Percentiles rank a stretch among this genome's conserved stretches.
Evolutionary conservation across 192 early-diverging fungal species (phyloP).

Genomic region (Coemansia erecta): DNA sequence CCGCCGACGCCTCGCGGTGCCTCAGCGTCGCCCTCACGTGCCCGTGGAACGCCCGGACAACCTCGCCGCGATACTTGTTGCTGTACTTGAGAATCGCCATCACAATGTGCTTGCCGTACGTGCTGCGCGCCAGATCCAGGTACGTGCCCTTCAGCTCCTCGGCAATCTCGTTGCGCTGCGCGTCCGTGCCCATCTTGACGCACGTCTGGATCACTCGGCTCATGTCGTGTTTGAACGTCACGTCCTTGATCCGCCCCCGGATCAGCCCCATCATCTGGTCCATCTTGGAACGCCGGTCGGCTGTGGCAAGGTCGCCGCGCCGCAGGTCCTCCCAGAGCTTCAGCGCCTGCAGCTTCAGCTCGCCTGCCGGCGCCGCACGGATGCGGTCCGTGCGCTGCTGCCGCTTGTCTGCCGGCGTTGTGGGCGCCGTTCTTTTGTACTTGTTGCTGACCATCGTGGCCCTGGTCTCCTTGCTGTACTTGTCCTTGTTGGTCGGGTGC

Average conservation of each 20-base stretch:
- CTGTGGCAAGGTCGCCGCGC: conserved; percentile 63
- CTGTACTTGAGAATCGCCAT: conserved; percentile 83
- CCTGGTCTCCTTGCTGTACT: conserved; percentile 4
- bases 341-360: conserved; percentile 71
- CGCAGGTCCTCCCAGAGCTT: conserved; percentile 85
- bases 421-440: conserved; percentile 42
- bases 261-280: conserved; percentile 78
- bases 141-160: conserved; percentile 77
- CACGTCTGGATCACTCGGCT: conserved; percentile 88
- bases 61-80: conserved; percentile 61
- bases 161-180: conserved; percentile 77
- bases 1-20: conserved; percentile 83
- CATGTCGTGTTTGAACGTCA: conserved; percentile 95
- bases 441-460: not conserved
- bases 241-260: conserved; percentile 76
- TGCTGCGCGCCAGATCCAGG: conserved; percentile 66
- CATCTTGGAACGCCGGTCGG: conserved; percentile 67
- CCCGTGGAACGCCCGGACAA: conserved; percentile 79
- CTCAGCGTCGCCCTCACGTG: conserved; percentile 79
- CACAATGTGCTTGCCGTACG: conserved; percentile 90
- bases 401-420: conserved; percentile 56
- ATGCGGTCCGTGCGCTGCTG: conserved; percentile 57
- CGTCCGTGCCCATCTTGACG: conserved; percentile 81
- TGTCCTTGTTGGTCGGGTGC: not conserved
- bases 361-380: conserved; percentile 62